A percentile compares a stretch with the other conserved stretches of the same genome.
Evolutionary conservation across 1,139 yeast species (phyloP).

Genomic region (Lodderomyces beijingensis): DNA sequence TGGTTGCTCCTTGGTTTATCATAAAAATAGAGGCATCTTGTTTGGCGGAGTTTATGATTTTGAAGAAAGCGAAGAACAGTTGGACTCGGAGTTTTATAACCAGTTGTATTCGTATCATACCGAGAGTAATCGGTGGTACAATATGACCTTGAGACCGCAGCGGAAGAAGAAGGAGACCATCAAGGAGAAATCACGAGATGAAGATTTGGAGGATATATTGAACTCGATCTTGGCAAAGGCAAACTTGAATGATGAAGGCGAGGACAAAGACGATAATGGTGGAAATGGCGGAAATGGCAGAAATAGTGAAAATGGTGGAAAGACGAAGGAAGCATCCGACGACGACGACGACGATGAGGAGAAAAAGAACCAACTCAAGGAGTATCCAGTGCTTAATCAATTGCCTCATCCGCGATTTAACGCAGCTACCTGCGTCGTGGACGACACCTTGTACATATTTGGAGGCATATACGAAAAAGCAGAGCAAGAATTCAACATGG

Average conservation of each 20-base stretch:
- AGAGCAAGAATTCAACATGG: conserved; percentile 78
- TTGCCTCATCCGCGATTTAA: conserved; percentile 90
- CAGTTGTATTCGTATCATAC: conserved; percentile 77
- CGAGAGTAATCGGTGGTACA: conserved; percentile 87
- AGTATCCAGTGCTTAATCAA: conserved; percentile 55
- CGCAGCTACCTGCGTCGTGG: conserved; percentile 79
- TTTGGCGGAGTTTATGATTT: conserved; percentile 96
- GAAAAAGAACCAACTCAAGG: conserved; percentile 30
- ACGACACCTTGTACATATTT: conserved; percentile 77
- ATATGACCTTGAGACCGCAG: conserved; percentile 61
- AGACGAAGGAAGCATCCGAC: conserved; percentile 16
- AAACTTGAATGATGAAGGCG: conserved; percentile 57
- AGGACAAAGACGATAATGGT: conserved; percentile 34
- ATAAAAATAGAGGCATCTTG: conserved; percentile 86
- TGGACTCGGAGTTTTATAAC: conserved; percentile 82
- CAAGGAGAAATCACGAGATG: conserved; percentile 59
- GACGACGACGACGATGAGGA: conserved; percentile 33
- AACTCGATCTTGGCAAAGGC: conserved; percentile 71
- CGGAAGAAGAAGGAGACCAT: conserved; percentile 46
- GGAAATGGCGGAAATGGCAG: conserved; percentile 40
- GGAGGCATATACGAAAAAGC: conserved; percentile 92
- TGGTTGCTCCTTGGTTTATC: conserved; percentile 88
- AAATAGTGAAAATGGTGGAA: conserved; percentile 23
- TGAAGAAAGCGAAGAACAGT: conserved; percentile 90
- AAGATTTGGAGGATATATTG: conserved; percentile 77